These are phyloP conservation scores for Cytospora mali DNA, from an alignment of 2,329 filamentous ascomycete species.

Conservation along the genomic window DNA sequence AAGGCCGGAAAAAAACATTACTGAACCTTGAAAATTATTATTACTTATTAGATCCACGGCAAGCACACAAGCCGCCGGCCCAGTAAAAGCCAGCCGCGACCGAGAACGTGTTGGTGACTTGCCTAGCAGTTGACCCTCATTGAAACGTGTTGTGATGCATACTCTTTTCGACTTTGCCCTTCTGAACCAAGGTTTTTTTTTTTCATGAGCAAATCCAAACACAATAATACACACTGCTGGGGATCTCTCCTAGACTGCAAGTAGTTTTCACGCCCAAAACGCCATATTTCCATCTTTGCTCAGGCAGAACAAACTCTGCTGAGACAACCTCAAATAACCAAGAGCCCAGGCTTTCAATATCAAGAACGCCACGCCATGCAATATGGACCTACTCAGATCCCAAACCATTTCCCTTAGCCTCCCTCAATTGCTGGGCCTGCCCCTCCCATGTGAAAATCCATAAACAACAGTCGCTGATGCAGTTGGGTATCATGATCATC, in stretches of 20 bases:
- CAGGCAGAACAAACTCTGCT: slow-evolving; percentile 12
- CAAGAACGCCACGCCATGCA: slow-evolving; percentile 29
- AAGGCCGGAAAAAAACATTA: not conserved
- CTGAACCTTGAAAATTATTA: slow-evolving; percentile 22
- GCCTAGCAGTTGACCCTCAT: not conserved
- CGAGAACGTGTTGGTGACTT: not conserved
- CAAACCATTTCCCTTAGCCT: not conserved
- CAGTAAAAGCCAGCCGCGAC: slow-evolving; percentile 4
- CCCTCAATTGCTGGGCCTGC: slow-evolving; percentile 16
- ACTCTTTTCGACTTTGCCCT: slow-evolving; percentile 4
- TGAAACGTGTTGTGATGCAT: slow-evolving; percentile 10
- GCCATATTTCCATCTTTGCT: slow-evolving; percentile 8
- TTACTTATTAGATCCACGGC: slow-evolving; percentile 28
- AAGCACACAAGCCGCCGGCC: slow-evolving; percentile 4
- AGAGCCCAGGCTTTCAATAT: slow-evolving; percentile 1
- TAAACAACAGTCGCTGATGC: slow-evolving; percentile 54
- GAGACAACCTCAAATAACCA: slow-evolving; percentile 1
- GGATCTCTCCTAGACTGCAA: slow-evolving; percentile 11
- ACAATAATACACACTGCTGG: slow-evolving; percentile 15
- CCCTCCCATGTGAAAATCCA: slow-evolving; percentile 17
- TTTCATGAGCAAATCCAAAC: slow-evolving; percentile 11
- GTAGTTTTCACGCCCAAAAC: slow-evolving; percentile 19
- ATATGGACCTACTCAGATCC: slow-evolving; percentile 10
- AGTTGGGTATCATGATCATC: slow-evolving; percentile 51
- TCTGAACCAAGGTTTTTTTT: slow-evolving; percentile 8